Conservation (phyloP, 345 rosid genomes). For the Firmiana major region DNA sequence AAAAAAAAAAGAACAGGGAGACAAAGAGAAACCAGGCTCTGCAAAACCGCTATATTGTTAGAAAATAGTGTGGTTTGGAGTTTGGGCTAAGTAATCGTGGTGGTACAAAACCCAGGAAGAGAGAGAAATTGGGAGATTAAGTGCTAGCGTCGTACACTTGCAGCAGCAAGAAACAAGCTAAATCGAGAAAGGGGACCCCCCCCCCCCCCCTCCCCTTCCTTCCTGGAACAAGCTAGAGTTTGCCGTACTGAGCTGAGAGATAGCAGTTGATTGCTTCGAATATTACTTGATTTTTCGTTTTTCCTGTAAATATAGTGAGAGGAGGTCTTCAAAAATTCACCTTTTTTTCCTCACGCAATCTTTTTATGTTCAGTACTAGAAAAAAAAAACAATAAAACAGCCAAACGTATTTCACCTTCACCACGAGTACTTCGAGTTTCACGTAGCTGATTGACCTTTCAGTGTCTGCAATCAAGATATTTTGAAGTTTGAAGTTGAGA, state of each 20-base stretch:
- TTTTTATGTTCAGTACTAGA: not conserved
- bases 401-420: not conserved
- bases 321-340: not conserved
- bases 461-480: no score
- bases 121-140: not conserved
- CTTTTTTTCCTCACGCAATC: not conserved
- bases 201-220: no score
- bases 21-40: constrained; percentile 23
- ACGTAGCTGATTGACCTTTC: no score
- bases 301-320: not conserved
- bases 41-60: constrained; percentile 28
- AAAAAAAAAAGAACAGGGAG: not conserved
- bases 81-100: not conserved
- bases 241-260: not conserved
- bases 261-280: not conserved
- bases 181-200: not conserved
- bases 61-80: not conserved
- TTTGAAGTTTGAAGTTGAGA: not conserved
- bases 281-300: not conserved
- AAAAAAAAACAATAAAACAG: not conserved
- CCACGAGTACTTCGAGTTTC: not conserved
- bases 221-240: not conserved
- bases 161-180: not conserved
- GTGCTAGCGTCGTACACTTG: not conserved
- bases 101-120: no score